Evolutionary conservation across 371 early-diverging fungal genomes (phyloP), one percentile per base, ranked within the genome.

Genomic region (Mucor indicus): DNA sequence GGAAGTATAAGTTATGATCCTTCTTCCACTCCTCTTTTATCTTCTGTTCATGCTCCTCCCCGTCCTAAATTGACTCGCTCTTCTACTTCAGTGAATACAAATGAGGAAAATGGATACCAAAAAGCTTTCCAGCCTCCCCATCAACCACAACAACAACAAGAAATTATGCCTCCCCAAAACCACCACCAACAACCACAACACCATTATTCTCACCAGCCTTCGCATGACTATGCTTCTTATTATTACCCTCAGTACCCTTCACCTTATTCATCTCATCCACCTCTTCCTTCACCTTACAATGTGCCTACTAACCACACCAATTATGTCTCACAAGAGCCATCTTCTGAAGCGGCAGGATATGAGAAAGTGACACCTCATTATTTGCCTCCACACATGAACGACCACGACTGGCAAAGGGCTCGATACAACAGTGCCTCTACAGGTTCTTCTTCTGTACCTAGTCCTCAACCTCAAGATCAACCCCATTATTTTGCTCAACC

Each of bases 391-490:
- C n/a, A n/a, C n/a, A n/a, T n/a, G n/a, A n/a, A n/a, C n/a, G n/a
- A n/a, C n/a, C n/a, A n/a, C n/a, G 57, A 57, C 37, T 57, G 57
- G 57, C 57, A 57, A 24, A 36, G 58, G 25, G 52, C 58, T 21
- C 22, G 58, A 38, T 58, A 58, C 19, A 53, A 58, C 7, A 58
- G 58, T 21, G 33, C 58, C 0, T 58, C 58, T 19, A 53, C 58
- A 35, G 56, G 56, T 2, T 53, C 58, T 25, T 52, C 58, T n/a
- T 52, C 58, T 37, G 48, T 33, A 3, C 47, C 58, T 31, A 53
- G 53, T 5, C 58, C 58, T 8, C 43, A 47, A 38, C 29, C 32
- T 15, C 57, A 51, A 33, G 38, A 36, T 12, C 48, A 47, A 2
- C 38, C 32, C 7, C 27, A 47, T 27, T 27, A 27, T 27, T 27